Percentiles rank a stretch among this genome's conserved stretches.
Conservation (phyloP, 306 rosid genomes). For the Pterocarpus macrocarpus region DNA sequence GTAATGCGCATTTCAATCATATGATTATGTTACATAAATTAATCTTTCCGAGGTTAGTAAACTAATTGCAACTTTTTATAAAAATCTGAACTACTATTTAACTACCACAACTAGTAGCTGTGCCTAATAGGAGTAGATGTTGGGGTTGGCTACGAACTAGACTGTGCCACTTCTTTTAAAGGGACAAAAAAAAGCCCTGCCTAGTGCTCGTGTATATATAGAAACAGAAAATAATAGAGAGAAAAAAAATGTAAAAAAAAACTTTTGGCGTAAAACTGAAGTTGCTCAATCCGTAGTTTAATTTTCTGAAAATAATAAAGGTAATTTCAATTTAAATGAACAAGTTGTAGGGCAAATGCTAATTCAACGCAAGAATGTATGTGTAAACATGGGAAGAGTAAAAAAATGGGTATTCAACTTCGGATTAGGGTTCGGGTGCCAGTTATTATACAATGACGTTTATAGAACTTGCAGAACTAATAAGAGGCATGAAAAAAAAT, state of each 20-base stretch:
- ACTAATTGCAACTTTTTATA: conserved; percentile 10
- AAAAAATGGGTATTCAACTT: background rate
- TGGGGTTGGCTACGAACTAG: conserved; percentile 20
- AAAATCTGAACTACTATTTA: background rate
- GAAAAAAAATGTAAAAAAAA: no score
- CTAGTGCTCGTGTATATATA: conserved; percentile 25
- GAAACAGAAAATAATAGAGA: background rate
- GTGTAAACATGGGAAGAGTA: background rate
- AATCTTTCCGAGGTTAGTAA: conserved; percentile 38
- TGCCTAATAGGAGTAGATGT: conserved; percentile 23
- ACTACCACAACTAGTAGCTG: background rate
- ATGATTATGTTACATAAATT: conserved; percentile 30
- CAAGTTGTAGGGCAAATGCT: background rate
- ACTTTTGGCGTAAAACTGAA: background rate
- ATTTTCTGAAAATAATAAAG: background rate
- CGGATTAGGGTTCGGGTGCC: background rate
- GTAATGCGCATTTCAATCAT: conserved; percentile 55
- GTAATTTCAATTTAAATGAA: background rate
- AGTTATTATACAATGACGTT: background rate
- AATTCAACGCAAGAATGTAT: background rate
- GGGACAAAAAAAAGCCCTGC: conserved; percentile 1
- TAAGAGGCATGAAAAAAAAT: no score
- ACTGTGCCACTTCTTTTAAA: background rate
- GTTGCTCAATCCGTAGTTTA: background rate
- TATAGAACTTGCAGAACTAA: no score